Evolutionary conservation across 139 green algal genomes (phyloP).

Genomic region (Chlamydomonas eustigma): DNA sequence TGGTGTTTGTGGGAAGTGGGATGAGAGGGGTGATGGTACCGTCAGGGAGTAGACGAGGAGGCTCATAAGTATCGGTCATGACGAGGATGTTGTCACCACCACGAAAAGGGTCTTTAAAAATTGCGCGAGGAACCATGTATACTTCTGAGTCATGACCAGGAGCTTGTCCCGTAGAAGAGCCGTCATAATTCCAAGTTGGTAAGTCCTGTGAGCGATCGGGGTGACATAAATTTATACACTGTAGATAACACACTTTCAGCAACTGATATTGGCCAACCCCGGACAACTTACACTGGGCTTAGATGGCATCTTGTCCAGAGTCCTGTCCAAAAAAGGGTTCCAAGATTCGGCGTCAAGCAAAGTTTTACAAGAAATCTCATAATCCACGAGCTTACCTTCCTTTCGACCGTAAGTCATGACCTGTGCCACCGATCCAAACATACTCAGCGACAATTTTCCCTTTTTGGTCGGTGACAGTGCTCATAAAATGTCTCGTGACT

Average conservation of each 20-base stretch:
- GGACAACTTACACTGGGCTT: slow-evolving; percentile 37
- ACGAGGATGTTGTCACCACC: slow-evolving; percentile 90
- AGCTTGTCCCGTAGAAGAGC: slow-evolving; percentile 87
- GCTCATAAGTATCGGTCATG: slow-evolving; percentile 93
- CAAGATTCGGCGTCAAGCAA: not conserved
- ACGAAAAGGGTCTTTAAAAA: slow-evolving; percentile 58
- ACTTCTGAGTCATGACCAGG: slow-evolving; percentile 88
- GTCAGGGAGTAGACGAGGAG: slow-evolving; percentile 59
- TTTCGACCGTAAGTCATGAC: slow-evolving; percentile 76
- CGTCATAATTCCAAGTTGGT: slow-evolving; percentile 96
- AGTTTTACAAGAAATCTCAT: not conserved
- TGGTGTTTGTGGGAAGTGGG: slow-evolving; percentile 93
- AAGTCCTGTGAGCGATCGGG: slow-evolving; percentile 53
- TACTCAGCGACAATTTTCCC: slow-evolving; percentile 83
- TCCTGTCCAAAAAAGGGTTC: slow-evolving; percentile 2
- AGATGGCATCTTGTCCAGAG: slow-evolving; percentile 35
- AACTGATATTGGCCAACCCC: too few species aligned
- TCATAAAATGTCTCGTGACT: slow-evolving; percentile 52
- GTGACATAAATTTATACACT: not conserved
- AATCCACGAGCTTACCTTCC: slow-evolving; percentile 28
- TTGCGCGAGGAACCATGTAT: slow-evolving; percentile 64
- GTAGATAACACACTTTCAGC: too few species aligned
- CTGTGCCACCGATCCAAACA: slow-evolving; percentile 87
- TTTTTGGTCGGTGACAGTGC: slow-evolving; percentile 35
- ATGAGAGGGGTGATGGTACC: slow-evolving; percentile 56